Base-by-base conservation (phyloP, 2,329 filamentous ascomycete species). In the Dactylellina parvicollis region DNA sequence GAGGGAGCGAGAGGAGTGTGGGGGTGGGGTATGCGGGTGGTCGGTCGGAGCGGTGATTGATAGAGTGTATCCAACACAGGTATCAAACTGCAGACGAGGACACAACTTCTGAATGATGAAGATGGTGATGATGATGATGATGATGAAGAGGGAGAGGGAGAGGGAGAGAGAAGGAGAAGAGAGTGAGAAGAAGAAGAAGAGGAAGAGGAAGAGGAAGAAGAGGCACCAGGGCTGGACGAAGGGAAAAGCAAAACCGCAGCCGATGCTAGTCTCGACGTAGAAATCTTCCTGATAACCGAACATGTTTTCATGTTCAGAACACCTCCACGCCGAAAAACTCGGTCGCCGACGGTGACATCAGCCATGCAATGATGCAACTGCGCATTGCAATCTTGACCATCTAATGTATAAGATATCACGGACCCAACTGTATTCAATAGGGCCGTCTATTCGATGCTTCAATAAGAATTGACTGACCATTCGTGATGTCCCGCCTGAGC, bases 191-290 rank as follows among this genome's bases (percentile, higher is more conserved):
- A 52, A 75, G 76, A 71, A 77, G 78, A 78, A 79, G 80, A 79
- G 79, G 79, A 80, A 80, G 80, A 81, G 79, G 75, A 26, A 71
- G 44, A 61, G 40, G 26, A 62, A 42, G 65, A 42, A 69, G 60
- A 69, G 73, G 66, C 36, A 46, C 42, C 52, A 34, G 16, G 49
- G 80, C 80, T 80, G 80, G 80, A 78, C 75, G 80, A 79, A 78
- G 78, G 77, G 77, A 79, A 80, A 78, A 79, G 80, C 79, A 77
- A 62, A 69, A 55, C 61, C 42, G 61, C 62, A 61, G 60, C 69
- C 69, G 69, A 73, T 72, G 49, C 22, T 30, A 28, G 4, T 54
- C 38, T 30, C n/a, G 18, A 18, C 52, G 44, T 32, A 18, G 20
- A 24, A 49, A 16, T 46, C 47, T 57, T 56, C 47, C 56, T 62